A percentile compares a stretch with the other conserved stretches of the same genome.
These are phyloP conservation scores for Curvularia spicifera DNA, from an alignment of 2,329 filamentous ascomycete genomes.

Conservation along the genomic window DNA sequence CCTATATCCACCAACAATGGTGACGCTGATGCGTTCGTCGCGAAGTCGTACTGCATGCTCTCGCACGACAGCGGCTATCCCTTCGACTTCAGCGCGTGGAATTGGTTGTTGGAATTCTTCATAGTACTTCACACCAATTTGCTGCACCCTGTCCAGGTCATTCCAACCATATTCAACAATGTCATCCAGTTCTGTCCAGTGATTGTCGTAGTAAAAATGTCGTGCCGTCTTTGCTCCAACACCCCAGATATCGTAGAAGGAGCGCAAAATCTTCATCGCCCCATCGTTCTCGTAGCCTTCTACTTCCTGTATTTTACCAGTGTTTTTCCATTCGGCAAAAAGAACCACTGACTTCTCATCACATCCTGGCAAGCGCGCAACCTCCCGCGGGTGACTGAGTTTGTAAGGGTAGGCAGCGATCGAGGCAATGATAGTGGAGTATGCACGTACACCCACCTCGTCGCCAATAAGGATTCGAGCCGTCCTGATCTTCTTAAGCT, in stretches of 20 bases:
- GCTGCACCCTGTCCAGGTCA: slow-evolving; percentile 76
- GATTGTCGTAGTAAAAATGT: slow-evolving; percentile 76
- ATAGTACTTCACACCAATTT: slow-evolving; percentile 94
- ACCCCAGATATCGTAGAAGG: slow-evolving; percentile 91
- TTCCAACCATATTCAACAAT: slow-evolving; percentile 83
- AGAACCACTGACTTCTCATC: slow-evolving; percentile 78
- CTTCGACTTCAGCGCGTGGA: slow-evolving; percentile 73
- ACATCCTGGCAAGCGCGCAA: slow-evolving; percentile 73
- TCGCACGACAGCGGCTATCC: slow-evolving; percentile 69
- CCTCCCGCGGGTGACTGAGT: slow-evolving; percentile 54
- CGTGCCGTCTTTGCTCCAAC: slow-evolving; percentile 81
- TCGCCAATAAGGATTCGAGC: slow-evolving; percentile 75
- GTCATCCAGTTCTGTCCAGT: slow-evolving; percentile 86
- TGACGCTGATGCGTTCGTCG: slow-evolving; percentile 60
- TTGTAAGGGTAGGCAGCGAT: slow-evolving; percentile 78
- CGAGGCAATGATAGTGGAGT: slow-evolving; percentile 83
- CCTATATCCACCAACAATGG: slow-evolving; percentile 81
- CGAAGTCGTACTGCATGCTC: slow-evolving; percentile 70
- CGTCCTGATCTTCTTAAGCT: slow-evolving; percentile 76
- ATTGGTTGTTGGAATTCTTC: slow-evolving; percentile 80
- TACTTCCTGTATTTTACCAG: slow-evolving; percentile 68
- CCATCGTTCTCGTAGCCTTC: slow-evolving; percentile 68
- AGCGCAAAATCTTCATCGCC: slow-evolving; percentile 67
- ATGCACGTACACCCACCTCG: slow-evolving; percentile 80
- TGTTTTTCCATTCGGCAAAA: slow-evolving; percentile 75